These are phyloP conservation scores for Ascoidea asiatica DNA, from an alignment of 805 yeast genomes.

Conservation along the genomic window DNA sequence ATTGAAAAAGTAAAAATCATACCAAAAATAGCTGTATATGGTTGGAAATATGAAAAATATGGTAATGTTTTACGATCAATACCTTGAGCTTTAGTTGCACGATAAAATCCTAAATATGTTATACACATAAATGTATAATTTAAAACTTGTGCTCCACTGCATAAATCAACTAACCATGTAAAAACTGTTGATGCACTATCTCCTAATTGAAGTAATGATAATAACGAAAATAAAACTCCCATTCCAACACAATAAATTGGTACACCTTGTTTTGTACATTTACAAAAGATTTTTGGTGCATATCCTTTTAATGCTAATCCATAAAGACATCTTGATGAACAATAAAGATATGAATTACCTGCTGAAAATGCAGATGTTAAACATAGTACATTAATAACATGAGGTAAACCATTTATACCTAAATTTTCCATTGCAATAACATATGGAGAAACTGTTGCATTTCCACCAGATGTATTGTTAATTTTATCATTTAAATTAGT, in stretches of 20 bases:
- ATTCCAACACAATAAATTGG: slow-evolving; percentile 40
- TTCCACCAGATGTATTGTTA: slow-evolving; percentile 24
- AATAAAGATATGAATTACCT: slow-evolving; percentile 43
- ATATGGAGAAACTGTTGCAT: slow-evolving; percentile 34
- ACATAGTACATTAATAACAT: slow-evolving; percentile 42
- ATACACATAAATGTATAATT: slow-evolving; percentile 44
- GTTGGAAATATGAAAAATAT: slow-evolving; percentile 45
- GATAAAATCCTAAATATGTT: slow-evolving; percentile 49
- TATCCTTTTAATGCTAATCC: slow-evolving; percentile 36
- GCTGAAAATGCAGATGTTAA: slow-evolving; percentile 40
- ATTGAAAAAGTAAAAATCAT: slow-evolving; percentile 30
- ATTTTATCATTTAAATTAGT: slow-evolving; percentile 24
- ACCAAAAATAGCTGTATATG: slow-evolving; percentile 40
- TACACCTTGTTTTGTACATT: slow-evolving; percentile 56
- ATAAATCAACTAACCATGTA: slow-evolving; percentile 59
- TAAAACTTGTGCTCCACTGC: slow-evolving; percentile 55
- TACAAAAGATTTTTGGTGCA: slow-evolving; percentile 40
- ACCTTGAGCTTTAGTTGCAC: slow-evolving; percentile 42
- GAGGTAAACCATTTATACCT: slow-evolving; percentile 39
- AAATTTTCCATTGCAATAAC: slow-evolving; percentile 50
- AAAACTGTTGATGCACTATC: slow-evolving; percentile 48
- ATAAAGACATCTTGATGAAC: slow-evolving; percentile 40
- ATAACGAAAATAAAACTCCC: slow-evolving; percentile 22
- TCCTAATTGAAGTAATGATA: slow-evolving; percentile 53
- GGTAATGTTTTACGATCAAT: slow-evolving; percentile 23